Evolutionary conservation across 257 asterid genomes (phyloP).

Genomic region (Solanum paucissectum): DNA sequence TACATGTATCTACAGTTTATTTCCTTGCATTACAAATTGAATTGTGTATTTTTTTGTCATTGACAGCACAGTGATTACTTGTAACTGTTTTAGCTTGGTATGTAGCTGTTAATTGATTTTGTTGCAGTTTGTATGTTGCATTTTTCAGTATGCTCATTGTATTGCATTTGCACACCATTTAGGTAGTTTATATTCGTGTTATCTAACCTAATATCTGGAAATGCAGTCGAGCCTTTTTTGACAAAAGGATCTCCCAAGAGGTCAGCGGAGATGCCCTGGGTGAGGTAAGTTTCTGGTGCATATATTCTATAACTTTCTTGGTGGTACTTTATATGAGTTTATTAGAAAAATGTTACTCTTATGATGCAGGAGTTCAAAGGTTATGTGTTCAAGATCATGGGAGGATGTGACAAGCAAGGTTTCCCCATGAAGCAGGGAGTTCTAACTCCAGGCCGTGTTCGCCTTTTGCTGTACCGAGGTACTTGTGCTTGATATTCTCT

Average conservation of each 20-base stretch:
- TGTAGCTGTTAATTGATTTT: background rate
- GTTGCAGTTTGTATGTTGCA: background rate
- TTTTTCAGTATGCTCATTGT: background rate
- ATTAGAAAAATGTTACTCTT: background rate
- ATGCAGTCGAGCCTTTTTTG: constrained; percentile 1
- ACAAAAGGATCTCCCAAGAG: constrained; percentile 4
- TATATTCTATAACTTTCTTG: background rate
- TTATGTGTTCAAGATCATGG: background rate
- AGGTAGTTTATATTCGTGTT: background rate
- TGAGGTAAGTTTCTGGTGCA: background rate
- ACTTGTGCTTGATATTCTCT: background rate
- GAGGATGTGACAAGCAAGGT: constrained; percentile 1
- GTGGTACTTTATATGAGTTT: background rate
- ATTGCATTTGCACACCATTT: background rate
- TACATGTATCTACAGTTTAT: background rate
- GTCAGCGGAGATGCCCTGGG: background rate
- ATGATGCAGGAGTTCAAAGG: background rate
- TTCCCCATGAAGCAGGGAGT: constrained; percentile 4
- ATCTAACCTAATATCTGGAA: background rate
- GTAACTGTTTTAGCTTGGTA: background rate
- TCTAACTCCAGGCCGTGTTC: constrained; percentile 1
- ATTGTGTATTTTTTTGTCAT: background rate
- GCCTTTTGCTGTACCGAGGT: background rate
- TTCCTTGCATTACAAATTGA: background rate
- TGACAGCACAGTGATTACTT: background rate